These are phyloP conservation scores for Trichosporon ovoides DNA, from an alignment of 1,284 basidiomycete genomes.

Conservation along the genomic window DNA sequence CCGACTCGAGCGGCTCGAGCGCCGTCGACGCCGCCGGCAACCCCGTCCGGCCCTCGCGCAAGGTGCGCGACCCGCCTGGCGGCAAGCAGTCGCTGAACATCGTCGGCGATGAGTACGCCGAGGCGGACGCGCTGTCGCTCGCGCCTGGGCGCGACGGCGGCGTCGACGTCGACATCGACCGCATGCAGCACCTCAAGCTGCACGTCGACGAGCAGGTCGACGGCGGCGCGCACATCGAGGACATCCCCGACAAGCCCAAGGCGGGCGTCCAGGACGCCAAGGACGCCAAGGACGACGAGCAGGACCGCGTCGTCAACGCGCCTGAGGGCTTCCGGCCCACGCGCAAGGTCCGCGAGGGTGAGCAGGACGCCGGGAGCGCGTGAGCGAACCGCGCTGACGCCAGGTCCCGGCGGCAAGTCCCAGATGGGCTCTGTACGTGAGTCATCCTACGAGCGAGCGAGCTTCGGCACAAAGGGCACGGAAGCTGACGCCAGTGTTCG, in stretches of 20 bases:
- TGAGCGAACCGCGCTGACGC: constrained; percentile 2
- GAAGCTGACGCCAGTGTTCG: constrained; percentile 35
- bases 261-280: not conserved
- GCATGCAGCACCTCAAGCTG: constrained; percentile 41
- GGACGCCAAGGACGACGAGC: not conserved
- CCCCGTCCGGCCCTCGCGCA: constrained; percentile 41
- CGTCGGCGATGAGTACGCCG: constrained; percentile 45
- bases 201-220: constrained; percentile 43
- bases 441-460: constrained; percentile 15
- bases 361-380: constrained; percentile 18
- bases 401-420: constrained; percentile 44
- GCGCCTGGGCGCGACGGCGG: constrained; percentile 44
- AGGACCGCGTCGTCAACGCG: constrained; percentile 30
- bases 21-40: constrained; percentile 32
- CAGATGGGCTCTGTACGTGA: constrained; percentile 38
- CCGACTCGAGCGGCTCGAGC: constrained; percentile 29
- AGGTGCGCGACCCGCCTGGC: constrained; percentile 46
- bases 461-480: too few relatives aligned
- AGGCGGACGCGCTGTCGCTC: constrained; percentile 44
- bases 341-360: constrained; percentile 47
- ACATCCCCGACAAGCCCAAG: constrained; percentile 13
- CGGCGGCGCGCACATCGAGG: constrained; percentile 39
- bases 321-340: constrained; percentile 42
- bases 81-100: constrained; percentile 40
- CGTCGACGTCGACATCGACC: constrained; percentile 42